Percentiles rank a stretch among this genome's conserved stretches.
Conservation (phyloP, 768 basidiomycete genomes). For the Kwoniella dejecticola region DNA sequence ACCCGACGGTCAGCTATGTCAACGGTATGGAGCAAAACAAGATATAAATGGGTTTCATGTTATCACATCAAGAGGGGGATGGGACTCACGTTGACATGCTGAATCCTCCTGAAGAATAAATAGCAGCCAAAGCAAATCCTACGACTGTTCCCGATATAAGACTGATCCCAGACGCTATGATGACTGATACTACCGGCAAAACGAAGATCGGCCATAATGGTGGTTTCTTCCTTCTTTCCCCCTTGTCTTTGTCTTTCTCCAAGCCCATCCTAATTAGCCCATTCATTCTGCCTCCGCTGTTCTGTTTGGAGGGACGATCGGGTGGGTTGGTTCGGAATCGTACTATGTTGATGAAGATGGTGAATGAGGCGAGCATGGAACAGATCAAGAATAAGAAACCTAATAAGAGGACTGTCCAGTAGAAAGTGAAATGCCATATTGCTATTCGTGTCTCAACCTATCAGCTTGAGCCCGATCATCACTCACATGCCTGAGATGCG, state of each 20-base stretch:
- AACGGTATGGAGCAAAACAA: not conserved
- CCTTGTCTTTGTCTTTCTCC: constrained; percentile 16
- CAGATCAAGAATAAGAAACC: constrained; percentile 37
- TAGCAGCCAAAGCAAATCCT: constrained; percentile 48
- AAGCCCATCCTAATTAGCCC: not conserved
- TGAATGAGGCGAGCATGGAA: constrained; percentile 31
- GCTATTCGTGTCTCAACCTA: constrained; percentile 11
- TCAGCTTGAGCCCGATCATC: too few relatives aligned
- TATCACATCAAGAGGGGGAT: not conserved
- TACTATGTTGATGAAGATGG: constrained; percentile 33
- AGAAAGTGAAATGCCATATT: constrained; percentile 52
- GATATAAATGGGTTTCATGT: not conserved
- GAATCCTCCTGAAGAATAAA: constrained; percentile 49
- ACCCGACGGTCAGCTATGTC: not conserved
- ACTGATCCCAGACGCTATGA: constrained; percentile 31
- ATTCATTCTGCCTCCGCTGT: too few relatives aligned
- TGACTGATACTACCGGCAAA: constrained; percentile 26
- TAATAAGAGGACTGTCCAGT: constrained; percentile 44
- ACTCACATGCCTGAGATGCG: too few relatives aligned
- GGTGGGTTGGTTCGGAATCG: constrained; percentile 17
- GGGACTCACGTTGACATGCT: constrained; percentile 50
- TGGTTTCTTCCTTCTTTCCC: constrained; percentile 17
- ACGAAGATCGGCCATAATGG: constrained; percentile 46
- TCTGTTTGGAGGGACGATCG: not conserved
- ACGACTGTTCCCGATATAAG: constrained; percentile 42